Base-by-base conservation (phyloP, 1,284 basidiomycete genomes). In the Ceratobasidium sp. region DNA sequence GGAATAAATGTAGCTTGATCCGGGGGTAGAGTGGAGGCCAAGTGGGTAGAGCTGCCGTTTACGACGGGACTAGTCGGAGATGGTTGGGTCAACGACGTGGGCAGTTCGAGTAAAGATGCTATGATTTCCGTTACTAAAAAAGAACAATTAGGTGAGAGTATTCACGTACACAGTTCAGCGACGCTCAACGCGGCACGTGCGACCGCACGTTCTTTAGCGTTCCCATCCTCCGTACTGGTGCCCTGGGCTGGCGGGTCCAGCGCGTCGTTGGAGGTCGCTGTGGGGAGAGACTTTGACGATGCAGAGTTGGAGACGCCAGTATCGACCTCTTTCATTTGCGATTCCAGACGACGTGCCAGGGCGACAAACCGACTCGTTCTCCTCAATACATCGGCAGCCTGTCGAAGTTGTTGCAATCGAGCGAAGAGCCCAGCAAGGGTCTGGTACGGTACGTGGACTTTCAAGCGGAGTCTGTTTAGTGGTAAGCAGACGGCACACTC, bases 101-200 rank as follows among this genome's bases (percentile, higher is more conserved):
- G 50, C 2, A 68, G 49, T 3, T 62, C 65, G 17, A 72, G 34
- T 40, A 72, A 32, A 17, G 69, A 70, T 6, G 69, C 71, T 72
- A 49, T 6, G 27, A 62, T 0, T 70, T n/a, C n/a, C 50, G 31
- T 70, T 68, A 47, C 10, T 10, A 25, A 72, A 60, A 2, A 67
- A 42, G 3, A 53, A 54, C 5, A 71, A 32, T 27, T 73, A 60
- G 27, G 64, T 38, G 1, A 27, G 58, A n/a, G 58, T 15, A 45
- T 2, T 10, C 20, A 43, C 86, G 74, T 71, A 93, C 93, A 85
- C 42, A 97, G 82, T 77, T 98, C 94, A 0, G 94, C 92, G 3
- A 96, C 87, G 45, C 88, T 94, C 73, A 97, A 80, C 8, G 94
- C 94, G 0, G 95, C 94, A 78, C 95, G 95, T 2, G 93, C 90